phyloP scores from a whole-genome alignment of 495 filamentous ascomycete species.

The Bacidia gigantensis region DNA sequence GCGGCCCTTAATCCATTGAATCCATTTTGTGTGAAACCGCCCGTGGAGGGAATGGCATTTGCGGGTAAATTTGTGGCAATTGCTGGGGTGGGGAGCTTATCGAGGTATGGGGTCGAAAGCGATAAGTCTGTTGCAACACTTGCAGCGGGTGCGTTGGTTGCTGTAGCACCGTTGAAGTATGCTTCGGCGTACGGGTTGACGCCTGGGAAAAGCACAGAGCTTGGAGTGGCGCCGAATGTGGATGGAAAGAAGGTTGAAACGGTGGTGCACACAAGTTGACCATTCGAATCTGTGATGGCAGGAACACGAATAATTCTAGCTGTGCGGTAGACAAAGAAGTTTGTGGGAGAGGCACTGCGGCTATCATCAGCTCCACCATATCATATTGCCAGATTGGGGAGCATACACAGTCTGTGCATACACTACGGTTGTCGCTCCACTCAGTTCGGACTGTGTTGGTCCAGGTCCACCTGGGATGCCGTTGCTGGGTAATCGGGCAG shows the following conservation, averaged over 20 bases:
- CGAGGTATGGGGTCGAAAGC: slow-evolving; percentile 9
- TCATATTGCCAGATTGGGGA: background rate
- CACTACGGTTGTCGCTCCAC: slow-evolving; percentile 1
- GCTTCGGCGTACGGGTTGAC: slow-evolving; percentile 8
- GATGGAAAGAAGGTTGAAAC: slow-evolving; percentile 7
- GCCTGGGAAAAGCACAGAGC: slow-evolving; percentile 6
- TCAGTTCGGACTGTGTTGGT: slow-evolving; percentile 2
- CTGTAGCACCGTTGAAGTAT: slow-evolving; percentile 7
- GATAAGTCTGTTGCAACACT: slow-evolving; percentile 2
- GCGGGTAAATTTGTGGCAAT: background rate
- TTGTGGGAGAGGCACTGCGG: slow-evolving; percentile 6
- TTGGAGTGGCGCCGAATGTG: slow-evolving; percentile 5
- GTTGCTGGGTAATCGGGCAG: background rate
- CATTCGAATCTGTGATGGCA: slow-evolving; percentile 6
- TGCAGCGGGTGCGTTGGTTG: background rate
- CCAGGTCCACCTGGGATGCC: slow-evolving; percentile 1
- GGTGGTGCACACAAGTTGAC: slow-evolving; percentile 8
- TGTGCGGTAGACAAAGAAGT: slow-evolving; percentile 11
- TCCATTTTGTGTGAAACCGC: slow-evolving; percentile 3
- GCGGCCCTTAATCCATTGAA: slow-evolving; percentile 1
- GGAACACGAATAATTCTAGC: slow-evolving; percentile 12
- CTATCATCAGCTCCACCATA: background rate
- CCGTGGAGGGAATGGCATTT: background rate
- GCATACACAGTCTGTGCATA: slow-evolving; percentile 12
- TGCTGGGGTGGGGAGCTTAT: background rate